Evolutionary conservation across 2,329 filamentous ascomycete species (phyloP), one percentile per base, ranked within the genome.

Genomic region (Botrytis porri): DNA sequence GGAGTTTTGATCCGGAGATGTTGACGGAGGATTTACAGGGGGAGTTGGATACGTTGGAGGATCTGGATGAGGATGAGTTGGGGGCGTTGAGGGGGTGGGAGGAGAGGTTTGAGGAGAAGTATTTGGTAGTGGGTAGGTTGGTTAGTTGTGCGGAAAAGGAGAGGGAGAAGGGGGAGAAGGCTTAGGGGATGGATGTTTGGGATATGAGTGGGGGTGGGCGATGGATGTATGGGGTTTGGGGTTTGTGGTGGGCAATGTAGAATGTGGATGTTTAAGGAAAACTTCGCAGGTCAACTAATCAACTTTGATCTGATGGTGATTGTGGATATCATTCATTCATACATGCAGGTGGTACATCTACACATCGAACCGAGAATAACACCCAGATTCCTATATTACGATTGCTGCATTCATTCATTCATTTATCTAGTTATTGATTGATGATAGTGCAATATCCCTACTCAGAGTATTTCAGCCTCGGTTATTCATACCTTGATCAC

Each of bases 1-100:
- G 95, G 74, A 97, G 93, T 84, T 98, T 99, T 82, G 96, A 98
- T 81, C 89, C 93, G 85, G 92, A 95, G 10, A 97, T 98, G 94
- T 84, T 98, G 83, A 98, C 96, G 29, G 90, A 95, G 85, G 92
- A 98, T 82, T 84, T 98, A 72, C 89, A 96, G 73, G 95, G 89
- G 0, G 93, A 94, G 62, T 84, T 98, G 75, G 94, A 97, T 81
- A 89, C 86, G 70, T 85, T 97, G 61, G 86, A 89, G 69, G 93
- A 91, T 73, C 83, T 98, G 74, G 89, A 89, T 9, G 82, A 81
- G 1, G 94, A 95, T 73, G 91, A 97, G 85, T 84, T 92, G 83
- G 95, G 97, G 82, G 93, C 94, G 67, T 84, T 98, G 82, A 86
- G 88, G 78, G 94, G 93, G 2, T 99, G 96, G 96, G 95, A 98